A percentile compares a stretch with the other conserved stretches of the same genome.
phyloP scores from a whole-genome alignment of 805 yeast species.

The Yarrowia sp. region DNA sequence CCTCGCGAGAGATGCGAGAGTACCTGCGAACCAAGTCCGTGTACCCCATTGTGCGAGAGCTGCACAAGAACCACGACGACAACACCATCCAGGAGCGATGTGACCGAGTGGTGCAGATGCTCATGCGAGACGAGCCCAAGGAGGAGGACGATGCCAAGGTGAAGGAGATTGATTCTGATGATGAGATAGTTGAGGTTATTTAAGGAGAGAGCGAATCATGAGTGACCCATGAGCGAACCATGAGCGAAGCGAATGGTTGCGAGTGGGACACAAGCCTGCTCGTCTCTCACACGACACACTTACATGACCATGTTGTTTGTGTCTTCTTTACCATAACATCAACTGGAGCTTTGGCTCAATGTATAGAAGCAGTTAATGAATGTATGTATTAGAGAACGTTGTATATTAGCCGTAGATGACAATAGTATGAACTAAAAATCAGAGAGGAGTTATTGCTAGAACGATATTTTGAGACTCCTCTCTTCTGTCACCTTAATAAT shows the following conservation, averaged over 20 bases:
- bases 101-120: constrained; percentile 85
- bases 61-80: constrained; percentile 63
- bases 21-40: constrained; percentile 79
- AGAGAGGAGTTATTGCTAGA: too few relatives aligned
- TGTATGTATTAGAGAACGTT: too few relatives aligned
- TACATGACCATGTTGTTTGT: too few relatives aligned
- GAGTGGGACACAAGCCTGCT: too few relatives aligned
- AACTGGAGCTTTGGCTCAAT: not conserved
- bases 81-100: constrained; percentile 69
- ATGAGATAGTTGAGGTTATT: constrained; percentile 20
- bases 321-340: not conserved
- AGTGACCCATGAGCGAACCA: too few relatives aligned
- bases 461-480: too few relatives aligned
- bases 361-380: constrained; percentile 21
- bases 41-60: constrained; percentile 84
- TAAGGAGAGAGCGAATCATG: not conserved
- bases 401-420: too few relatives aligned
- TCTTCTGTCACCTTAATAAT: too few relatives aligned
- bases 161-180: constrained; percentile 54
- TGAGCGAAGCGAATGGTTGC: constrained; percentile 2
- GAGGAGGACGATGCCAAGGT: constrained; percentile 49
- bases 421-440: too few relatives aligned
- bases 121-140: constrained; percentile 86
- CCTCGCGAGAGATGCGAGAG: constrained; percentile 77
- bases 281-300: too few relatives aligned